A percentile compares a stretch with the other conserved stretches of the same genome.
phyloP scores from a whole-genome alignment of 257 asterid genomes.

The Solanum pinnatisectum region DNA sequence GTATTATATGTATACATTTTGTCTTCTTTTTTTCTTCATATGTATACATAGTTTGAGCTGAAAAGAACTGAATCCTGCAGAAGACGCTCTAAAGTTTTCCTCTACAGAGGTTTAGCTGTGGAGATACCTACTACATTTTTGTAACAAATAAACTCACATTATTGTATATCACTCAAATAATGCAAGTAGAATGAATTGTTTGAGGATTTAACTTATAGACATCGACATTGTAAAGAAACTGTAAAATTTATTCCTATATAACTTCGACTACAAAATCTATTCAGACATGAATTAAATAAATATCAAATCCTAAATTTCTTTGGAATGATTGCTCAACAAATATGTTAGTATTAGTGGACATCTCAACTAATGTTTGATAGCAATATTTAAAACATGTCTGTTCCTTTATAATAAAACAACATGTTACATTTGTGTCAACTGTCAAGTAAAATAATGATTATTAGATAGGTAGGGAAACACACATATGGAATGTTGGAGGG shows the following conservation, averaged over 20 bases:
- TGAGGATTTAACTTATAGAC: background rate
- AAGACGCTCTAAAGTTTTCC: background rate
- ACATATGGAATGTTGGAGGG: background rate
- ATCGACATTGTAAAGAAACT: background rate
- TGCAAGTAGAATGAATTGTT: background rate
- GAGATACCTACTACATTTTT: conserved; percentile 44
- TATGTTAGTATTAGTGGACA: background rate
- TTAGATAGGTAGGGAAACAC: background rate
- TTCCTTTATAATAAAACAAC: background rate
- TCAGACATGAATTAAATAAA: background rate
- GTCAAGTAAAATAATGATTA: background rate
- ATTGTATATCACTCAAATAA: background rate
- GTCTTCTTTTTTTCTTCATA: background rate
- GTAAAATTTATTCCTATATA: background rate
- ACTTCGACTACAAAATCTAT: background rate
- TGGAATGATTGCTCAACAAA: background rate
- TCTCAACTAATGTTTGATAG: background rate
- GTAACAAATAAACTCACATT: background rate
- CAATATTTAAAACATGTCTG: background rate
- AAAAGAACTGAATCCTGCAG: background rate
- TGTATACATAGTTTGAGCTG: background rate
- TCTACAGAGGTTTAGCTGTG: background rate
- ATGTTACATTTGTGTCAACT: background rate
- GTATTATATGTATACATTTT: background rate
- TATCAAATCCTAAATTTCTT: background rate